Percentiles rank a stretch among this genome's conserved stretches.
phyloP scores from a whole-genome alignment of 768 basidiomycete species.

The Termitomyces sp. region DNA sequence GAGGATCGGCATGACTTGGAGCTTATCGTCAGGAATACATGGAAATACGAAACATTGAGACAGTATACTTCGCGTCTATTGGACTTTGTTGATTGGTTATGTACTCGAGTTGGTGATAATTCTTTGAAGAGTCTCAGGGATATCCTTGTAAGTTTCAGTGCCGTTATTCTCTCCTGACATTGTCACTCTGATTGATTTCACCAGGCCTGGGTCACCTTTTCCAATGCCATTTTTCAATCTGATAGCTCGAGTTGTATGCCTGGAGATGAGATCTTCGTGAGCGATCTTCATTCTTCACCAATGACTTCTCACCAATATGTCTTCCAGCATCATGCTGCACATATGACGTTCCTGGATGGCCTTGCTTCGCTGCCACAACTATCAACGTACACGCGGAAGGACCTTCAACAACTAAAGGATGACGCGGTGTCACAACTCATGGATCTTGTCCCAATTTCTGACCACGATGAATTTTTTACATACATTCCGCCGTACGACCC shows the following conservation, averaged over 20 bases:
- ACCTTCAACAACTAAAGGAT: slow-evolving; percentile 53
- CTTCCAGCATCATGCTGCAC: slow-evolving; percentile 81
- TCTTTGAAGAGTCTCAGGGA: slow-evolving; percentile 79
- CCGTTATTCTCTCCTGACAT: neutral
- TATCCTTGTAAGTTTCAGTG: slow-evolving; percentile 57
- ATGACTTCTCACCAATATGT: slow-evolving; percentile 6
- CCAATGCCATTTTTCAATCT: slow-evolving; percentile 49
- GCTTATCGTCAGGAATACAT: slow-evolving; percentile 68
- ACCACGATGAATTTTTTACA: slow-evolving; percentile 19
- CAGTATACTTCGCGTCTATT: slow-evolving; percentile 58
- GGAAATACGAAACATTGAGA: slow-evolving; percentile 51
- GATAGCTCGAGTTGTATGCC: slow-evolving; percentile 26
- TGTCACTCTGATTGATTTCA: neutral
- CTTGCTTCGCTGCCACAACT: slow-evolving; percentile 74
- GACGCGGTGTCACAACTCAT: slow-evolving; percentile 52
- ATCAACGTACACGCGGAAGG: slow-evolving; percentile 52
- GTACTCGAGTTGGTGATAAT: slow-evolving; percentile 48
- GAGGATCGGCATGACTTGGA: slow-evolving; percentile 67
- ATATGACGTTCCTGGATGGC: slow-evolving; percentile 91
- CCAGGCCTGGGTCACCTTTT: slow-evolving; percentile 94
- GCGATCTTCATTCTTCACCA: slow-evolving; percentile 13
- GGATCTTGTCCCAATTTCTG: slow-evolving; percentile 44
- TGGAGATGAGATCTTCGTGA: slow-evolving; percentile 61
- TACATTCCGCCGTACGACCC: slow-evolving; percentile 27
- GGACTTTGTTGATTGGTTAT: slow-evolving; percentile 81